Percentiles rank a stretch among this genome's conserved stretches.
These are phyloP conservation scores for Suhomyces yuchorum DNA, from an alignment of 1,139 yeast species.

Conservation along the genomic window DNA sequence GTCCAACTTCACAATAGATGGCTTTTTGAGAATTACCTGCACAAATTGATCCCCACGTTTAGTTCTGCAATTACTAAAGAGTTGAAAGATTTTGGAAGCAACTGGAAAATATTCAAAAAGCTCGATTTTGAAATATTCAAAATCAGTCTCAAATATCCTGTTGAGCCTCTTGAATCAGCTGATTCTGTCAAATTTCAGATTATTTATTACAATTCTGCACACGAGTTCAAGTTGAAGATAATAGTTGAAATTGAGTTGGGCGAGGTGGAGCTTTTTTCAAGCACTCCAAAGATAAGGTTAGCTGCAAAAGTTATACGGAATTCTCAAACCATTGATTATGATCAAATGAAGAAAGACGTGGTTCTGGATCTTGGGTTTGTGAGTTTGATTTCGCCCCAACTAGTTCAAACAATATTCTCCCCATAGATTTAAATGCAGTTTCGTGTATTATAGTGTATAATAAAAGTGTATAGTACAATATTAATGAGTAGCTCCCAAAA, in stretches of 20 bases:
- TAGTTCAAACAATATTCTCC: background rate
- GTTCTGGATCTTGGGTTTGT: slow-evolving; percentile 5
- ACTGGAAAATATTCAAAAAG: slow-evolving; percentile 25
- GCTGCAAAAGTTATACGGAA: slow-evolving; percentile 1
- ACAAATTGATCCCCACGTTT: background rate
- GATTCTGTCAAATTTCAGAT: slow-evolving; percentile 16
- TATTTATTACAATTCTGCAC: slow-evolving; percentile 18
- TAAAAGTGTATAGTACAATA: slow-evolving; percentile 3
- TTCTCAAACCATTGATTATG: background rate
- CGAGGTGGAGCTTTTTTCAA: slow-evolving; percentile 12
- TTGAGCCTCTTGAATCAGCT: slow-evolving; percentile 16
- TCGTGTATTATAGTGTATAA: slow-evolving; percentile 9
- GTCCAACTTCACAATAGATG: slow-evolving; percentile 7
- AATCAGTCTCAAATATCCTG: slow-evolving; percentile 33
- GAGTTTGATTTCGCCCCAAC: background rate
- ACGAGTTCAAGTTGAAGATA: slow-evolving; percentile 17
- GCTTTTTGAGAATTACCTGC: slow-evolving; percentile 7
- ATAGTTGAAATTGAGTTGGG: slow-evolving; percentile 8
- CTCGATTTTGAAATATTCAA: slow-evolving; percentile 34
- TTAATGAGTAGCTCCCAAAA: slow-evolving; percentile 57
- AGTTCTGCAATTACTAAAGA: slow-evolving; percentile 13
- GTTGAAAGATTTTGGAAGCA: slow-evolving; percentile 20
- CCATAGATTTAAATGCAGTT: background rate
- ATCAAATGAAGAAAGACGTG: slow-evolving; percentile 2
- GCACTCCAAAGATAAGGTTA: background rate